Base-by-base conservation (phyloP, 2,329 filamentous ascomycete species). In the Knufia petricola region DNA sequence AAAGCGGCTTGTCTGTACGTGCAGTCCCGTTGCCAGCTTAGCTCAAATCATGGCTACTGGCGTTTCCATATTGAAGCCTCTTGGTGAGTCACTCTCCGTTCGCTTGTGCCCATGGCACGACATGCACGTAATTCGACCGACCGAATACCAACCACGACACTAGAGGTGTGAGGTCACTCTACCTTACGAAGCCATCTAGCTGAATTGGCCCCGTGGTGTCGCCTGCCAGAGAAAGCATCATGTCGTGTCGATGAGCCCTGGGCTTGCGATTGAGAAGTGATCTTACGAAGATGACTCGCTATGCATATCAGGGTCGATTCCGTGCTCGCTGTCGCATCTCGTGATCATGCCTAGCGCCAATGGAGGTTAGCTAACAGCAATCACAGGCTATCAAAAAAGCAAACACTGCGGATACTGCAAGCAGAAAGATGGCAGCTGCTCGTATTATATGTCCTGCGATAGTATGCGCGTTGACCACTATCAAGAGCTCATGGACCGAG, bases 401-500 rank as follows among this genome's bases (percentile, higher is more conserved):
- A 55, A 47, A 20, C 64, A 63, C 12, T 73, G 70, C 57, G 70
- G 70, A 48, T 73, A 73, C 59, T 73, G 70, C 62, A 69, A 71
- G 60, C 68, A 64, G 38, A 60, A 63, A 19, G 55, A 65, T 56
- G 68, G 69, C 54, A 70, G 70, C 56, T 66, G 64, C 48, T 68
- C 68, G 28, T 73, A 71, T 58, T 73, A 71, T 59, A 62, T 69
- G 56, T 66, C 64, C 45, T 71, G 68, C 13, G 61, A 67, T 28
- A 63, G 64, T 30, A 65, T 73, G 52, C 62, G 63, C 46, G 65
- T 68, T 34, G 63, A 64, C 46, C 69, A 73, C 58, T 74, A 74
- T 61, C 70, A 72, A 53, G 58, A 63, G 23, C 63, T 74, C 17
- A 62, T 73, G 50, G 67, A 73, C 57, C 63, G 68, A 38, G 71